Percentiles rank a stretch among this genome's conserved stretches.
Evolutionary conservation across 176 grass and related monocot genomes (phyloP).

Genomic region (Cocos nucifera): DNA sequence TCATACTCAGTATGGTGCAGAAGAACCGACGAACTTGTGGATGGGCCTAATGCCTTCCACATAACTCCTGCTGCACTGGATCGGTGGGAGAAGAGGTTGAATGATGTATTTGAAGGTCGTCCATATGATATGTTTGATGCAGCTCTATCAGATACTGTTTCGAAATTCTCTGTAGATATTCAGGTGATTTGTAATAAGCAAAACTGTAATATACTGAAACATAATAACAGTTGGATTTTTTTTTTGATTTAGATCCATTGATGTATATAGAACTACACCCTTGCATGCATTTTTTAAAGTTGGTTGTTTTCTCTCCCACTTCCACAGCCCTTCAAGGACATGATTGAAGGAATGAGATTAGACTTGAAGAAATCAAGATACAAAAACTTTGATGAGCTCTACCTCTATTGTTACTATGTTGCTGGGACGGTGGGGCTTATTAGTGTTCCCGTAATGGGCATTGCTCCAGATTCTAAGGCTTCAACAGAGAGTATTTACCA

Average conservation of each 20-base stretch:
- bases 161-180: constrained; percentile 77
- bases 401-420: constrained; percentile 97
- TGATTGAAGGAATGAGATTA: constrained; percentile 92
- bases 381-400: constrained; percentile 75
- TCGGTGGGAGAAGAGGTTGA: constrained; percentile 69
- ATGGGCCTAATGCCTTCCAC: constrained; percentile 84
- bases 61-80: constrained; percentile 81
- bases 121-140: constrained; percentile 91
- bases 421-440: constrained; percentile 90
- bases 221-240: background rate
- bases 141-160: constrained; percentile 57
- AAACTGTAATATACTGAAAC: background rate
- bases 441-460: constrained; percentile 96
- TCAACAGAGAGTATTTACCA: constrained; percentile 69
- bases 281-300: background rate
- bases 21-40: constrained; percentile 93
- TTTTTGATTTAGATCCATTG: background rate
- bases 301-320: constrained; percentile 5
- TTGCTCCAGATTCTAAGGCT: constrained; percentile 64
- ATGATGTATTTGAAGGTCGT: constrained; percentile 66
- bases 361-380: constrained; percentile 92
- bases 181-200: constrained; percentile 40
- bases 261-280: too few species aligned
- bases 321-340: constrained; percentile 90
- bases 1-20: constrained; percentile 70